phyloP scores from a whole-genome alignment of 495 filamentous ascomycete species.

The Aspergillus hancockii region DNA sequence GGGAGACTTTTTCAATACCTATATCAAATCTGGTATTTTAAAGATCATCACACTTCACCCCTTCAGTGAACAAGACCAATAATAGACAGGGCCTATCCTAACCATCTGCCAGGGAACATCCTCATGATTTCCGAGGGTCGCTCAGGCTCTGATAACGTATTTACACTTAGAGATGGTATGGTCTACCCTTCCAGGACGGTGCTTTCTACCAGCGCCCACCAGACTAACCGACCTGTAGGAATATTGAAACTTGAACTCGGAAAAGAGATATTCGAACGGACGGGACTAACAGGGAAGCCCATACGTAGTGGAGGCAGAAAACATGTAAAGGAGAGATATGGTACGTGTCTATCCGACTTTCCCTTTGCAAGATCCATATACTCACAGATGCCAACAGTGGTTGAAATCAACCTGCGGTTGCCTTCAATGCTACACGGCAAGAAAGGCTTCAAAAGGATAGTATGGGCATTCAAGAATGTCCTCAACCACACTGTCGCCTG shows the following conservation, averaged over 20 bases:
- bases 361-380: background rate
- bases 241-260: slow-evolving; percentile 75
- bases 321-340: slow-evolving; percentile 59
- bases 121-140: slow-evolving; percentile 90
- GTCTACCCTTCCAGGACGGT: background rate
- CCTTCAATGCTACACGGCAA: slow-evolving; percentile 88
- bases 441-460: slow-evolving; percentile 83
- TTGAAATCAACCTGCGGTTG: slow-evolving; percentile 77
- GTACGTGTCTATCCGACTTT: slow-evolving; percentile 30
- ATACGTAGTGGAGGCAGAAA: slow-evolving; percentile 58
- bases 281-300: slow-evolving; percentile 78
- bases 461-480: slow-evolving; percentile 83
- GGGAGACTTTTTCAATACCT: slow-evolving; percentile 78
- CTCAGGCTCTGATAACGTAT: slow-evolving; percentile 77
- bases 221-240: slow-evolving; percentile 44
- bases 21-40: slow-evolving; percentile 77
- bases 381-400: slow-evolving; percentile 48
- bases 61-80: background rate
- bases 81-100: slow-evolving; percentile 1
- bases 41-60: background rate
- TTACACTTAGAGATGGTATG: slow-evolving; percentile 69
- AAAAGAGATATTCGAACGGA: slow-evolving; percentile 81
- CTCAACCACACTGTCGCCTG: slow-evolving; percentile 71
- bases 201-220: background rate
- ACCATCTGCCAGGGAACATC: slow-evolving; percentile 63